Conservation (phyloP, 2,329 filamentous ascomycete species). For the Trichoderma sp. region DNA sequence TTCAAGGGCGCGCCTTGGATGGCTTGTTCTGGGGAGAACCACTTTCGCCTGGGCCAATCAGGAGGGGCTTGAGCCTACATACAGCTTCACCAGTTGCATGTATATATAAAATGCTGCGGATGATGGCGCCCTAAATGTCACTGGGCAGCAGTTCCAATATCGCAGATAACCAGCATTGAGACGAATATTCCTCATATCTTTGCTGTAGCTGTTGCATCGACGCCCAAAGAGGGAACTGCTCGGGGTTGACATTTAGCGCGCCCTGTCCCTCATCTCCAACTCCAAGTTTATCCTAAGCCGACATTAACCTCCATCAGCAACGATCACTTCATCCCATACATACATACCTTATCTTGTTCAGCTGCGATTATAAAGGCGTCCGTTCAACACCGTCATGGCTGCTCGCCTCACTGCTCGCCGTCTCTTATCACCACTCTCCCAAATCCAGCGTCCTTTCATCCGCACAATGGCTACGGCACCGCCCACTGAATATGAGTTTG, state of each 20-base stretch:
- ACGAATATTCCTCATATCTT: background rate
- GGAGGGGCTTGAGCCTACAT: background rate
- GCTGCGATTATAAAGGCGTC: background rate
- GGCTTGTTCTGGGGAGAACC: background rate
- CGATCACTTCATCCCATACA: background rate
- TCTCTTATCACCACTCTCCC: conserved; percentile 17
- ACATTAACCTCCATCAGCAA: background rate
- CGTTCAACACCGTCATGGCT: conserved; percentile 12
- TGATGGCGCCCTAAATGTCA: background rate
- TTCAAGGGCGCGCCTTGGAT: conserved; percentile 7
- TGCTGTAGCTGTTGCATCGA: background rate
- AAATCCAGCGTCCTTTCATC: conserved; percentile 7
- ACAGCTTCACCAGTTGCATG: background rate
- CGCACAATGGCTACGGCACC: conserved; percentile 33
- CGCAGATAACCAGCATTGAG: background rate
- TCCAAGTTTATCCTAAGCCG: background rate
- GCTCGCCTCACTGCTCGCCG: conserved; percentile 20
- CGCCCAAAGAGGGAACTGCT: background rate
- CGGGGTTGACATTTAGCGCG: conserved; percentile 1
- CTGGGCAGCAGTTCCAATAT: background rate
- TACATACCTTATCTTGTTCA: background rate
- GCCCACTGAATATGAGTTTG: conserved; percentile 56
- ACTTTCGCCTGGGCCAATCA: background rate
- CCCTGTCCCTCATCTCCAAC: background rate
- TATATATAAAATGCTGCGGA: background rate